These are phyloP conservation scores for Bipolaris oryzae DNA, from an alignment of 2,329 filamentous ascomycete genomes.

Conservation along the genomic window DNA sequence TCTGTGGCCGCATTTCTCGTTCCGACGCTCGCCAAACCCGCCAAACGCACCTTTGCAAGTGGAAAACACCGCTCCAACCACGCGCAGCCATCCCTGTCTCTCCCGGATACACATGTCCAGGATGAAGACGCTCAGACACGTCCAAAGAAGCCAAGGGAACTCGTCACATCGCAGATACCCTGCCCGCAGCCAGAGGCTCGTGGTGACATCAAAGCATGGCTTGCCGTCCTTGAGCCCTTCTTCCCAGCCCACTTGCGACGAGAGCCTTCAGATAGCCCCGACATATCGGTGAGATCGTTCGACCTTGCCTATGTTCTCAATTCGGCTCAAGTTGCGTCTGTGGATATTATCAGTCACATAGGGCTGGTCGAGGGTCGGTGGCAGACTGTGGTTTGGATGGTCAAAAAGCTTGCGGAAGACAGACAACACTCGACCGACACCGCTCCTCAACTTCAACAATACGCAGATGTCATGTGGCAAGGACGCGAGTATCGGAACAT, in stretches of 20 bases:
- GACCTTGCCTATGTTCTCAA: conserved; percentile 37
- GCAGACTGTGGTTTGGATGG: conserved; percentile 54
- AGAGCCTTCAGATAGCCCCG: conserved; percentile 7
- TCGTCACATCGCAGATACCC: conserved; percentile 25
- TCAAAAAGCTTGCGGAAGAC: conserved; percentile 51
- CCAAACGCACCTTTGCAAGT: conserved; percentile 37
- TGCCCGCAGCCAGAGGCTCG: conserved; percentile 29
- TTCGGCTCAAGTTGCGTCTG: conserved; percentile 33
- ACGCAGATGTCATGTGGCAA: conserved; percentile 26
- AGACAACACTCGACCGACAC: conserved; percentile 21
- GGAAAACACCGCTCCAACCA: conserved; percentile 22
- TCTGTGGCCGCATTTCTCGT: conserved; percentile 45
- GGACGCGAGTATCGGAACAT: conserved; percentile 22
- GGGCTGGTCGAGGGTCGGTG: conserved; percentile 51
- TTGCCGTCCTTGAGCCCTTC: conserved; percentile 44
- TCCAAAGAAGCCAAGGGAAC: conserved; percentile 18
- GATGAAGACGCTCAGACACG: conserved; percentile 1
- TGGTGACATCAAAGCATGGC: conserved; percentile 41
- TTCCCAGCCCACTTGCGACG: conserved; percentile 45
- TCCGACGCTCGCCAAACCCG: conserved; percentile 34
- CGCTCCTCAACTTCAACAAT: conserved; percentile 22
- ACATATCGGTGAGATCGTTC: conserved; percentile 29
- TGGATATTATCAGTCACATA: conserved; percentile 51
- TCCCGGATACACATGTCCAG: not conserved
- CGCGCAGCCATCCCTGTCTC: conserved; percentile 2